Base-by-base conservation (phyloP, 2,329 filamentous ascomycete genomes). In the Tolypocladium tundrense region DNA sequence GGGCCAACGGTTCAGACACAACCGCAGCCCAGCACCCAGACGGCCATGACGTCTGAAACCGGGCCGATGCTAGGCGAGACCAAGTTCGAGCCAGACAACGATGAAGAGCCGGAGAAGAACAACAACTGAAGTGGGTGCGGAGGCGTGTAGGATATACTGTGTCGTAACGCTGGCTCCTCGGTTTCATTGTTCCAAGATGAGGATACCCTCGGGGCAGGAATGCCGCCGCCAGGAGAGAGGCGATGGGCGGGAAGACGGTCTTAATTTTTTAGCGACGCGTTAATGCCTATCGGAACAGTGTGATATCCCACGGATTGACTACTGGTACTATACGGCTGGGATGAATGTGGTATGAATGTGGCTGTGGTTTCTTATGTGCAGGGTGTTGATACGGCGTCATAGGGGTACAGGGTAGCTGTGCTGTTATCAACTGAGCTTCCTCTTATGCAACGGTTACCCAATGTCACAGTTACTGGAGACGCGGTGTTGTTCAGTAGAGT, bases 11-110 rank as follows among this genome's bases (percentile, higher is more conserved):
- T 85, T 31, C 79, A 83, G 61, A 79, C 75, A 48, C 85, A 81
- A 70, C 83, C 77, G 50, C 80, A 77, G 67, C 75, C 77, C 53
- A 81, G 72, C 62, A 79, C 75, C 16, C 83, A 80, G 70, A 83
- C 80, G 24, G 77, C 79, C 41, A 85, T 85, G 81, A 79, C 78
- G 37, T 78, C 79, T 43, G 75, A 79, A 57, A 75, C 78, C 1
- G 75, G 77, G 6, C 72, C 75, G 19, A 79, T 88, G 77, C 71
- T 90, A 21, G 87, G 86, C 27, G 86, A 88, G 71, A 90, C 86
- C 40, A 87, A 77, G 65, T 89, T 89, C 66, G 82, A 84, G 33
- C 86, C 86, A 1, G 87, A 90, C 50, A 76, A 84, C 57, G 80
- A 84, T 57, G 60, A 68, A 14, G 66, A 70, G 57, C 57, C 65